Conservation (phyloP, 208 protist species). For the Perkinsela sp. region DNA sequence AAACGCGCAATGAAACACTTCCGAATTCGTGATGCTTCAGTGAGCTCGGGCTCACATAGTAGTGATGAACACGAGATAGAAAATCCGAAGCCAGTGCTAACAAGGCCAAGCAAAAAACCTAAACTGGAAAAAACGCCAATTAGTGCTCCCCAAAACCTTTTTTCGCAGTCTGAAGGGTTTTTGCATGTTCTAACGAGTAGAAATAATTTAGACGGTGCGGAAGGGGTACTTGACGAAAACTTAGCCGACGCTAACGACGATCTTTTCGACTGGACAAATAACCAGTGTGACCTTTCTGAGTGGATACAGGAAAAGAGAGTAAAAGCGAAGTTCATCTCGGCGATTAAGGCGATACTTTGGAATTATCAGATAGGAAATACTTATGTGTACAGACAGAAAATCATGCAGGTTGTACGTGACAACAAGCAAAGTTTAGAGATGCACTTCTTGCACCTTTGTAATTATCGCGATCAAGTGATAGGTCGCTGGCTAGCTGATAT, state of each 20-base stretch:
- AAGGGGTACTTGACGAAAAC: neutral
- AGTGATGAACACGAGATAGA: too few relatives aligned
- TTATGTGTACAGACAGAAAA: slow-evolving; percentile 40
- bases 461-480: slow-evolving; percentile 53
- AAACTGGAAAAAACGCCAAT: neutral
- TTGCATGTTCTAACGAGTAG: neutral
- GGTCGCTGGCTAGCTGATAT: slow-evolving; percentile 82
- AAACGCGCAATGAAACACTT: neutral
- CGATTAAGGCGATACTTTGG: slow-evolving; percentile 63
- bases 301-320: slow-evolving; percentile 63
- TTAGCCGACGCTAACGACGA: slow-evolving; percentile 10
- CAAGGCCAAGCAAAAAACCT: neutral
- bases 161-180: neutral
- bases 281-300: slow-evolving; percentile 43
- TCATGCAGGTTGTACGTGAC: slow-evolving; percentile 60
- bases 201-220: neutral
- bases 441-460: slow-evolving; percentile 69
- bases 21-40: neutral
- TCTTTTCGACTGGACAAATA: slow-evolving; percentile 52
- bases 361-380: slow-evolving; percentile 47
- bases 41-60: too few relatives aligned
- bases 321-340: slow-evolving; percentile 45
- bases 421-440: slow-evolving; percentile 70
- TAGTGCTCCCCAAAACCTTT: too few relatives aligned
- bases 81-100: neutral